Evolutionary conservation across 768 basidiomycete genomes (phyloP).

Genomic region (Chalciporus piperatus): DNA sequence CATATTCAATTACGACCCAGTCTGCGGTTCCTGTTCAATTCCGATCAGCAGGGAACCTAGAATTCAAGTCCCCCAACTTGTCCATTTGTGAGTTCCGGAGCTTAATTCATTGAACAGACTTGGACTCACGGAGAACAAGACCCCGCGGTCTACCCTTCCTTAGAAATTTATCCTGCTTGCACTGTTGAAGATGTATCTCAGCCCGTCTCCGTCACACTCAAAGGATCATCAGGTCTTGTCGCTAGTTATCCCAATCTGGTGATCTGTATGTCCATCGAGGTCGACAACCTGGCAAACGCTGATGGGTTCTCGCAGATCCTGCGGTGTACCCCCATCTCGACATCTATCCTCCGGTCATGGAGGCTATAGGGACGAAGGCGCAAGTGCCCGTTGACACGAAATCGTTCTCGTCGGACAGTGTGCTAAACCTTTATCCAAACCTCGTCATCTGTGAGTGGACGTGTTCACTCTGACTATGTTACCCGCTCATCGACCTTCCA

Average conservation of each 20-base stretch:
- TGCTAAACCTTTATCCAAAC: constrained; percentile 8
- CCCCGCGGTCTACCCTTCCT: constrained; percentile 38
- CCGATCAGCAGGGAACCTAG: constrained; percentile 7
- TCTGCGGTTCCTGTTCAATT: constrained; percentile 7
- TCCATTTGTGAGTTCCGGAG: constrained; percentile 17
- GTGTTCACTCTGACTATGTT: background rate
- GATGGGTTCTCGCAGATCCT: constrained; percentile 30
- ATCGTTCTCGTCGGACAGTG: background rate
- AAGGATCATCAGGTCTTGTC: background rate
- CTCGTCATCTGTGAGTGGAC: constrained; percentile 18
- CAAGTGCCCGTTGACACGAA: background rate
- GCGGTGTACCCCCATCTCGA: constrained; percentile 41
- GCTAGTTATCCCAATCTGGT: constrained; percentile 33
- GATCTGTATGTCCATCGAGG: constrained; percentile 30
- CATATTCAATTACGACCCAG: constrained; percentile 3
- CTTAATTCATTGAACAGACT: background rate
- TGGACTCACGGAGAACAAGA: constrained; percentile 28
- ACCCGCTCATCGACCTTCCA: constrained; percentile 10
- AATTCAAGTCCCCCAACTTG: constrained; percentile 12
- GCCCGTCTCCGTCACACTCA: background rate
- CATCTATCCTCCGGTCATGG: constrained; percentile 32
- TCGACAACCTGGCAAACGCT: constrained; percentile 4
- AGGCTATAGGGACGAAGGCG: background rate
- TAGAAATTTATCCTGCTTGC: constrained; percentile 39
- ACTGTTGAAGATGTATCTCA: background rate